Evolutionary conservation across 352 stramenopile species (phyloP), one percentile per base, ranked within the genome.

Genomic region (Phytopythium vexans): DNA sequence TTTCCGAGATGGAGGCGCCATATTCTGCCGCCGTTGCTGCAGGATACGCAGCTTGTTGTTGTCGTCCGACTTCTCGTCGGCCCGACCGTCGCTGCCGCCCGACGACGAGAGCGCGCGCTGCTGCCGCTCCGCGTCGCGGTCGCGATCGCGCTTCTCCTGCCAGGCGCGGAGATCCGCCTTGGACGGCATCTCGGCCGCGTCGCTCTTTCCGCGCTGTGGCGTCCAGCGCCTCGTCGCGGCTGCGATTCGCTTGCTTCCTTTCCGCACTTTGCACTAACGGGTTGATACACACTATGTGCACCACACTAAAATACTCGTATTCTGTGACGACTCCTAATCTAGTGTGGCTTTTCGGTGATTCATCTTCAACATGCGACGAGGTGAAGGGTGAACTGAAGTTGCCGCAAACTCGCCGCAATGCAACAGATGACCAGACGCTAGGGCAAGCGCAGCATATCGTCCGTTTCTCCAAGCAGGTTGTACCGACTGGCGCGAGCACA

Each of bases 131-230:
- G 21, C 6, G 27, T 16, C 42, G 42, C 15, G 21, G 38, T 27
- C 10, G 43, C 34, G 37, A 31, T 66, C 47, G 5, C 37, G 39
- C 40, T 65, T 46, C 38, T 56, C 50, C 27, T 54, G 45, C 68
- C 65, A 73, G 36, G 45, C 47, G 32, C 57, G 35, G 16, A 73
- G 64, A 41, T 55, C 58, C 44, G 71, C 44, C 58, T 76, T 73
- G 5, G 21, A 27, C 21, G 21, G 21, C 21, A 27, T 27, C 21
- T 27, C 21, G 21, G 21, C 21, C 21, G 31, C 3, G 11, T 41
- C 16, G 49, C 60, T 68, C 49, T 54, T 63, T 55, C 49, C 49
- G 54, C 46, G 49, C 54, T 37, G 11, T 35, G 50, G 46, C 27
- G 39, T 27, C 33, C 41, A 50, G 27, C 16, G 48, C 46, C 49